Base-by-base conservation (phyloP, 805 yeast genomes). In the Monosporozyma unispora region DNA sequence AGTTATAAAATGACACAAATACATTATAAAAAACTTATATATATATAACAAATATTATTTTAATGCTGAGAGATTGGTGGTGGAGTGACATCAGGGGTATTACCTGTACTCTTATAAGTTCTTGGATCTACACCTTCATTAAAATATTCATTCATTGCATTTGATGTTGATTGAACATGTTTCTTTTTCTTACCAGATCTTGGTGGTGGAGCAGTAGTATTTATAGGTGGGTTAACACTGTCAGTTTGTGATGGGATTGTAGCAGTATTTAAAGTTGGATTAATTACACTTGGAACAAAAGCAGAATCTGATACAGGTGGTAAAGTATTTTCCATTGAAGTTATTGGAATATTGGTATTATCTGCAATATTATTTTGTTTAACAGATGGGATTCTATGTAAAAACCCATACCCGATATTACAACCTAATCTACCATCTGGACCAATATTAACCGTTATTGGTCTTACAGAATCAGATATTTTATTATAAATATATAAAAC, bases 381-480 rank as follows among this genome's bases (percentile, higher is more conserved):
- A 5, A 62, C 63, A 1, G 80, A 79, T 1, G 98, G 96, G n/a
- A 87, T 68, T 52, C 93, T 71, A 62, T 91, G 98, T 46, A 91
- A 70, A 47, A 85, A 74, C 0, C 99, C 99, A 59, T 89, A 90
- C 0, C 97, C 98, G 18, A 91, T 95, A 55, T 90, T 95, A 68
- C 96, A 89, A 2, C 99, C 99, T 35, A 91, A 69, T 35, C 88
- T 71, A 1, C 96, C 96, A 54, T 72, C 76, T 14, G 90, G 88
- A n/a, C 89, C 87, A 2, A 87, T 84, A 48, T 77, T 72, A n/a
- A 90, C 87, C 0, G 86, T 81, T 3, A 91, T 90, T 0, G 96
- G 96, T 57, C 99, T 76, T 38, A 88, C 82, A 12, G 84, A 75
- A 62, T 91, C 93, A 59, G 80, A 84, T 59, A 86, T 95, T 57